phyloP scores from a whole-genome alignment of 2,329 filamentous ascomycete species.

The Neobulgaria alba region DNA sequence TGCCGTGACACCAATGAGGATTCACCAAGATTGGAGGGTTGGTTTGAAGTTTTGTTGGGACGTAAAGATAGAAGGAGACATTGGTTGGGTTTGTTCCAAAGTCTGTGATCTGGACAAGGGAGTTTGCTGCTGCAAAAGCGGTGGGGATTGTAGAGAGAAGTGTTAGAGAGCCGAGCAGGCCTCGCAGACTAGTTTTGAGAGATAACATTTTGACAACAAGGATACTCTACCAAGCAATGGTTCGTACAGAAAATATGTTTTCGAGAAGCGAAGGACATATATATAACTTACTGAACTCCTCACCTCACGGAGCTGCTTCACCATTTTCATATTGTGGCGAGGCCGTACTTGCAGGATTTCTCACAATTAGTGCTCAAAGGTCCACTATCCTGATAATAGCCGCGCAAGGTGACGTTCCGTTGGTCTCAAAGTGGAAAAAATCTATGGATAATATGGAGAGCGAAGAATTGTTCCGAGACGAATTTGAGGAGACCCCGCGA shows the following conservation, averaged over 20 bases:
- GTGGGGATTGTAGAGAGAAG: conserved; percentile 3
- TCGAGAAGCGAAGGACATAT: background rate
- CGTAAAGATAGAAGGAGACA: conserved; percentile 23
- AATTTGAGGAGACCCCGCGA: background rate
- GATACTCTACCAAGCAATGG: background rate
- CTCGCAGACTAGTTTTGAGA: background rate
- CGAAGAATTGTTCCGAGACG: background rate
- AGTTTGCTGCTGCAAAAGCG: conserved; percentile 8
- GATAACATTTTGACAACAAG: background rate
- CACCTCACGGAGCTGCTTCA: background rate
- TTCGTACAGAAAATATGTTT: background rate
- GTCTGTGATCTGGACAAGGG: conserved; percentile 28
- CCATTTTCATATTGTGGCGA: background rate
- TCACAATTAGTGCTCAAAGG: background rate
- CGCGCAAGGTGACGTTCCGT: background rate
- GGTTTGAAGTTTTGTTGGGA: conserved; percentile 10
- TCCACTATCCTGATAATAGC: background rate
- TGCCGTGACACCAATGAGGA: conserved; percentile 30
- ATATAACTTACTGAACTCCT: too few relatives aligned
- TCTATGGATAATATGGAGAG: background rate
- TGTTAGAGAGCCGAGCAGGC: background rate
- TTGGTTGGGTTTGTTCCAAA: conserved; percentile 37
- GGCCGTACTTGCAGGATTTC: background rate
- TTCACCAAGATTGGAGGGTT: conserved; percentile 19
- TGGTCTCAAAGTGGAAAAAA: background rate